Evolutionary conservation across 306 rosid species (phyloP).

Genomic region (Elaeagnus macrophylla): DNA sequence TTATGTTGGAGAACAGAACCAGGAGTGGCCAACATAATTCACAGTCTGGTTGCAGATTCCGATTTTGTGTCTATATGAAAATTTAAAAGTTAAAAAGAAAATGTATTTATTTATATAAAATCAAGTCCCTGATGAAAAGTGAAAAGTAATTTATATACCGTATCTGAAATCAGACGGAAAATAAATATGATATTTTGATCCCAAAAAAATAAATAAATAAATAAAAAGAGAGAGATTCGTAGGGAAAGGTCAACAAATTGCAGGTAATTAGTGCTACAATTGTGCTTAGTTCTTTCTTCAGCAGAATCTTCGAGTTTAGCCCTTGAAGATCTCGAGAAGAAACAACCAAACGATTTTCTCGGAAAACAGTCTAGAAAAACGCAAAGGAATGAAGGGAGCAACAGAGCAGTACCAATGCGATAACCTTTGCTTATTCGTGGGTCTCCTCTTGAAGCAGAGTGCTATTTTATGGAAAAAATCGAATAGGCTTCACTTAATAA

Average conservation of each 20-base stretch:
- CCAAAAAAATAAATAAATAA: not conserved
- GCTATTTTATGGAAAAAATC: too few relatives aligned
- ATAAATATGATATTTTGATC: slow-evolving; percentile 6
- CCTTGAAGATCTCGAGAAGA: too few relatives aligned
- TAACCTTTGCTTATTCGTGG: too few relatives aligned
- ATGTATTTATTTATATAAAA: not conserved
- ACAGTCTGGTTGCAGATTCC: slow-evolving; percentile 6
- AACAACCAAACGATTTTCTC: too few relatives aligned
- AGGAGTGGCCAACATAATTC: slow-evolving; percentile 48
- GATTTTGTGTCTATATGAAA: not conserved
- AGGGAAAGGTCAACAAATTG: not conserved
- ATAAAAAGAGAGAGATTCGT: not conserved
- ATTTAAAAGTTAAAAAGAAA: not conserved
- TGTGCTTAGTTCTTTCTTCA: not conserved
- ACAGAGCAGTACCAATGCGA: too few relatives aligned
- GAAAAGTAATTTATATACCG: slow-evolving; percentile 6
- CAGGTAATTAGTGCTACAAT: not conserved
- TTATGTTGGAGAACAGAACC: slow-evolving; percentile 35
- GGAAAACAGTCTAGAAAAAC: too few relatives aligned
- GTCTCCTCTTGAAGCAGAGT: too few relatives aligned
- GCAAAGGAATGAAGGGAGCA: too few relatives aligned
- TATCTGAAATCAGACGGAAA: not conserved
- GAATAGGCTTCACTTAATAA: too few relatives aligned
- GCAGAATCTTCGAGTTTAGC: too few relatives aligned
- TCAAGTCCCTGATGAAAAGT: not conserved